A percentile compares a stretch with the other conserved stretches of the same genome.
Conservation (phyloP, 169 alveolate species). For the Plasmodium ovale region DNA sequence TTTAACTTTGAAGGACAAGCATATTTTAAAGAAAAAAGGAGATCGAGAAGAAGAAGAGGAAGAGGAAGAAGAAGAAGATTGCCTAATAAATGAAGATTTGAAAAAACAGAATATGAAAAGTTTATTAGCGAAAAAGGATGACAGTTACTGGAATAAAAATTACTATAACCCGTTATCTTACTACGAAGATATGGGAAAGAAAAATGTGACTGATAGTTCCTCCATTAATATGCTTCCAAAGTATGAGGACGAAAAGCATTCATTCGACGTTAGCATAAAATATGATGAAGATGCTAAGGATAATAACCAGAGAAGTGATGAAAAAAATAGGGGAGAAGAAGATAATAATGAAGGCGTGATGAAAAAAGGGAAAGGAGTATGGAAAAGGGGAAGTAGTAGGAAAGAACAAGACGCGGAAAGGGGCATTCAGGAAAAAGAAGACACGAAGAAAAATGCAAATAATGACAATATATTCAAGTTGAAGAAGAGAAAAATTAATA, state of each 20-base stretch:
- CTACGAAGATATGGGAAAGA: conserved; percentile 31
- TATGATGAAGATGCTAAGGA: conserved; percentile 24
- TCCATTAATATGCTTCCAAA: conserved; percentile 44
- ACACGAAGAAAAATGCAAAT: neutral
- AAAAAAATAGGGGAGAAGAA: neutral
- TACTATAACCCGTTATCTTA: conserved; percentile 61
- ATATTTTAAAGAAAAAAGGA: conserved; percentile 32
- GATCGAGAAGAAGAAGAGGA: conserved; percentile 56
- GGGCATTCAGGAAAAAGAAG: neutral
- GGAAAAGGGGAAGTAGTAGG: neutral
- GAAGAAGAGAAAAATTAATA: conserved; percentile 58
- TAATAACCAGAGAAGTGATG: neutral
- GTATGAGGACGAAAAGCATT: conserved; percentile 35
- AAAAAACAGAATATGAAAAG: conserved; percentile 42
- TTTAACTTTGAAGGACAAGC: conserved; percentile 48
- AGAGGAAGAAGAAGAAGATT: conserved; percentile 65
- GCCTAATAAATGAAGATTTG: conserved; percentile 63
- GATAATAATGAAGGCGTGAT: neutral
- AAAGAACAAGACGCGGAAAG: too few species aligned
- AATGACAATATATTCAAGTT: neutral
- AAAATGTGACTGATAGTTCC: conserved; percentile 17
- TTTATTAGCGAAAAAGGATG: conserved; percentile 44
- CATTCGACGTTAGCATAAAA: conserved; percentile 25
- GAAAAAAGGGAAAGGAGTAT: neutral
- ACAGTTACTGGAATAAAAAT: conserved; percentile 53